Conservation (phyloP, 495 filamentous ascomycete genomes). For the Penicillium subrubescens region DNA sequence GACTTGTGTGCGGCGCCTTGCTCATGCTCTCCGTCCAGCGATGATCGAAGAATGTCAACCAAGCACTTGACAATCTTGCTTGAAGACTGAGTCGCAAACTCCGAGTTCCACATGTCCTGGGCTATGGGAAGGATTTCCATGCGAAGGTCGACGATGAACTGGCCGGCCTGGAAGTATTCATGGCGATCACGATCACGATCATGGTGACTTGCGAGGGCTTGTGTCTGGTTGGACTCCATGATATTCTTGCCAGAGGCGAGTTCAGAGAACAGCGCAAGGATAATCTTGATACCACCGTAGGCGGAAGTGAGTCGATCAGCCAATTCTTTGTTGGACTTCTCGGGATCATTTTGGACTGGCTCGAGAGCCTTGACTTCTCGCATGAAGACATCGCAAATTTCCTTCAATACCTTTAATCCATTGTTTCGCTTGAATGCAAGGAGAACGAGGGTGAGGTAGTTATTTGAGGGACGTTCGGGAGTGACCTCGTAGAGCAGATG, state of each 20-base stretch:
- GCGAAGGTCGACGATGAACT: slow-evolving; percentile 87
- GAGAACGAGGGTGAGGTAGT: slow-evolving; percentile 77
- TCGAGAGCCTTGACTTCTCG: slow-evolving; percentile 59
- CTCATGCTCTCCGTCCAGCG: slow-evolving; percentile 78
- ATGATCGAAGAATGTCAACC: slow-evolving; percentile 79
- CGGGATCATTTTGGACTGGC: slow-evolving; percentile 31
- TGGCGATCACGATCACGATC: slow-evolving; percentile 58
- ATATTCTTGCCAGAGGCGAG: slow-evolving; percentile 77
- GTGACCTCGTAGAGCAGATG: slow-evolving; percentile 75
- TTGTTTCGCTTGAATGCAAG: slow-evolving; percentile 81
- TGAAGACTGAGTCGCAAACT: slow-evolving; percentile 70
- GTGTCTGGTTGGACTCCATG: slow-evolving; percentile 68
- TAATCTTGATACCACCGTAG: slow-evolving; percentile 75
- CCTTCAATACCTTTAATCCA: slow-evolving; percentile 73
- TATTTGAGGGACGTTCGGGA: slow-evolving; percentile 59
- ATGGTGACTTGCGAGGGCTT: slow-evolving; percentile 58
- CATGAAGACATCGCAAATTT: slow-evolving; percentile 73
- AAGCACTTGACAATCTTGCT: slow-evolving; percentile 74
- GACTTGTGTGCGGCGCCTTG: slow-evolving; percentile 60
- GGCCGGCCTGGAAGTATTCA: slow-evolving; percentile 70
- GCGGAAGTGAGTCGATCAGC: slow-evolving; percentile 55
- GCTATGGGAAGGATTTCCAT: slow-evolving; percentile 80
- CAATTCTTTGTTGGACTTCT: slow-evolving; percentile 47
- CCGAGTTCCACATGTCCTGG: slow-evolving; percentile 76
- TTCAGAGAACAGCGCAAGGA: slow-evolving; percentile 77